A percentile compares a stretch with the other conserved stretches of the same genome.
phyloP scores from a whole-genome alignment of 1,284 basidiomycete genomes.

The Hypsizygus ulmarius region DNA sequence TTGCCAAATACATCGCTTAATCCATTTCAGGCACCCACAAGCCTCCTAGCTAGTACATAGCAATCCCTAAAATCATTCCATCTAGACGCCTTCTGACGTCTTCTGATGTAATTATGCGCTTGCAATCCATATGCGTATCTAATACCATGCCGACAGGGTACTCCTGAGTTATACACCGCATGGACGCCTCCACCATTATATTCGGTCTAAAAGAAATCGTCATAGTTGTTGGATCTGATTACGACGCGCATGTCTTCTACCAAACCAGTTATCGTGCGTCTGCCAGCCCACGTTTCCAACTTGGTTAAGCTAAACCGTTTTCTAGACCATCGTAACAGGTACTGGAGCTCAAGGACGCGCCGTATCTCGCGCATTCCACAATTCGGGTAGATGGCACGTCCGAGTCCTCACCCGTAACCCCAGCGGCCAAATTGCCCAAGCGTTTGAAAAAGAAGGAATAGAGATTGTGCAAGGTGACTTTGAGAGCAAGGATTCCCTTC shows the following conservation, averaged over 20 bases:
- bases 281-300: background rate
- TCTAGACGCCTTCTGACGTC: too few relatives aligned
- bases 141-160: too few relatives aligned
- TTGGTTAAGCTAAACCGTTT: background rate
- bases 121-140: too few relatives aligned
- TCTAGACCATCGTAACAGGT: constrained; percentile 14
- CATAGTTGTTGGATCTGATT: too few relatives aligned
- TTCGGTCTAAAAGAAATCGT: too few relatives aligned
- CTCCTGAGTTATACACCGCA: too few relatives aligned
- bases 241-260: constrained; percentile 2
- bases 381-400: constrained; percentile 16
- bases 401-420: constrained; percentile 17
- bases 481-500: constrained; percentile 12
- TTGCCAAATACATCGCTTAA: too few relatives aligned
- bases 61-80: too few relatives aligned
- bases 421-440: constrained; percentile 6
- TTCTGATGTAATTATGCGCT: too few relatives aligned
- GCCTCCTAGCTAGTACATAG: too few relatives aligned
- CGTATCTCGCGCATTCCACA: constrained; percentile 15
- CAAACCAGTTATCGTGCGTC: constrained; percentile 14
- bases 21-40: too few relatives aligned
- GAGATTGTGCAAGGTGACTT: constrained; percentile 13
- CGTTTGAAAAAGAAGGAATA: constrained; percentile 11
- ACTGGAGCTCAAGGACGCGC: constrained; percentile 16
- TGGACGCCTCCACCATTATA: too few relatives aligned